These are phyloP conservation scores for Marchantia polymorpha DNA, from an alignment of 225 moss, liverwort and hornwort genomes.

Conservation along the genomic window DNA sequence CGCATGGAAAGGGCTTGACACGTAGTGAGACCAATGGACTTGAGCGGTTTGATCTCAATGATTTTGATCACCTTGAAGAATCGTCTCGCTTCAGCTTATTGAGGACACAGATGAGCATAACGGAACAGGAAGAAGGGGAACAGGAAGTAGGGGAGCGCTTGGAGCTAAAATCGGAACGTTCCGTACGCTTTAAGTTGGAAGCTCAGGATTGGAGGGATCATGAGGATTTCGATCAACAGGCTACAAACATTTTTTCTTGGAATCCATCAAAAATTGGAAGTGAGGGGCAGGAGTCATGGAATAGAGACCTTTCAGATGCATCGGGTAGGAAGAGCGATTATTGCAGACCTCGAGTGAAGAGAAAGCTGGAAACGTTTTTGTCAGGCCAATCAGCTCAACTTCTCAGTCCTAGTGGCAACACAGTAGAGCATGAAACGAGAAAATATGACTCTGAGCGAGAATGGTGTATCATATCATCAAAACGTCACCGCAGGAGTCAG, in stretches of 20 bases:
- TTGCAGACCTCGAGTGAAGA: conserved; percentile 7
- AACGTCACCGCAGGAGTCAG: conserved; percentile 6
- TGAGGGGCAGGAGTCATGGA: neutral
- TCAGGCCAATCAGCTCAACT: neutral
- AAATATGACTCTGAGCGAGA: neutral
- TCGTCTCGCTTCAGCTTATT: neutral
- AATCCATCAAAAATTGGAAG: neutral
- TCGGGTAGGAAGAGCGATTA: neutral
- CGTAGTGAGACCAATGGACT: neutral
- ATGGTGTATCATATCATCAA: neutral
- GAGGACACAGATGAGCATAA: neutral
- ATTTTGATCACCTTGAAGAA: neutral
- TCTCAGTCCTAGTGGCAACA: neutral
- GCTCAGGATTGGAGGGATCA: neutral
- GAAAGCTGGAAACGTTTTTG: conserved; percentile 20
- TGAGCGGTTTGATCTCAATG: neutral
- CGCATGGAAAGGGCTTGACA: conserved; percentile 1
- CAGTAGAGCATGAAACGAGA: neutral
- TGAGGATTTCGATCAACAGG: neutral
- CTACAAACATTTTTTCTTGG: neutral
- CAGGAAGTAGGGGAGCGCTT: neutral
- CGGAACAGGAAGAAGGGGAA: neutral
- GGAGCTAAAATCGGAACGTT: neutral
- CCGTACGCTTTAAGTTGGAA: neutral
- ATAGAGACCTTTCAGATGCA: neutral